Evolutionary conservation across 371 early-diverging fungal genomes (phyloP).

Genomic region (Syncephalastrum contaminatum): DNA sequence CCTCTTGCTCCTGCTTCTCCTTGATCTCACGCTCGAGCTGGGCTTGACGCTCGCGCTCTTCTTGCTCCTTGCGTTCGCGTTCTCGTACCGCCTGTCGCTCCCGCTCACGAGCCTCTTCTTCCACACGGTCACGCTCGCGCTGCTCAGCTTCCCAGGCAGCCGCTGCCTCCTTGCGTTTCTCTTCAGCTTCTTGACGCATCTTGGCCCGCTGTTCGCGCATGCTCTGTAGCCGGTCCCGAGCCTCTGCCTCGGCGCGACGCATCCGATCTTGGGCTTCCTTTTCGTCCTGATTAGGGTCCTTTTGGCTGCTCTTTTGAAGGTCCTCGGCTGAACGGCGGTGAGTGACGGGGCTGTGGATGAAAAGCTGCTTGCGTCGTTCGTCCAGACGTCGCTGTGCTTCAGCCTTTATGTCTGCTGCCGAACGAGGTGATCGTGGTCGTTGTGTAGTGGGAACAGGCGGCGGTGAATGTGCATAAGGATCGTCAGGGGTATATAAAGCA

Average conservation of each 20-base stretch:
- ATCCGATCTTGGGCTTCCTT: constrained; percentile 42
- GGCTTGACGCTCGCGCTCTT: constrained; percentile 26
- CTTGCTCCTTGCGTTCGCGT: constrained; percentile 17
- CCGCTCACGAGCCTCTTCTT: constrained; percentile 14
- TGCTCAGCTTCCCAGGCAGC: constrained; percentile 26
- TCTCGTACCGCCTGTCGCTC: constrained; percentile 18
- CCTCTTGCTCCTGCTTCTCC: constrained; percentile 26
- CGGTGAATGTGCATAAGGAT: constrained; percentile 8
- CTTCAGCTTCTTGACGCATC: constrained; percentile 17
- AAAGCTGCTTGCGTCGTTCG: constrained; percentile 23
- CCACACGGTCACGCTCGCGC: constrained; percentile 15
- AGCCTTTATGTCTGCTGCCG: constrained; percentile 44
- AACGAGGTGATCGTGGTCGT: constrained; percentile 41
- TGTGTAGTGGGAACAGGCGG: constrained; percentile 43
- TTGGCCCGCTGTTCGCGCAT: constrained; percentile 19
- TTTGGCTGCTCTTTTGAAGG: background rate
- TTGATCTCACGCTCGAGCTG: constrained; percentile 21
- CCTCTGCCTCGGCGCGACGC: constrained; percentile 37
- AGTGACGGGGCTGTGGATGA: constrained; percentile 10
- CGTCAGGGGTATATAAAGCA: background rate
- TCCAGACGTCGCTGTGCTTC: constrained; percentile 44
- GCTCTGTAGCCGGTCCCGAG: constrained; percentile 21
- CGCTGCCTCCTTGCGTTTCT: constrained; percentile 25
- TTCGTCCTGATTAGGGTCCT: constrained; percentile 12
- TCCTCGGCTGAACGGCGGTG: constrained; percentile 2